Percentiles rank a stretch among this genome's conserved stretches.
Conservation (phyloP, 1,284 basidiomycete genomes). For the Tilletia indica region DNA sequence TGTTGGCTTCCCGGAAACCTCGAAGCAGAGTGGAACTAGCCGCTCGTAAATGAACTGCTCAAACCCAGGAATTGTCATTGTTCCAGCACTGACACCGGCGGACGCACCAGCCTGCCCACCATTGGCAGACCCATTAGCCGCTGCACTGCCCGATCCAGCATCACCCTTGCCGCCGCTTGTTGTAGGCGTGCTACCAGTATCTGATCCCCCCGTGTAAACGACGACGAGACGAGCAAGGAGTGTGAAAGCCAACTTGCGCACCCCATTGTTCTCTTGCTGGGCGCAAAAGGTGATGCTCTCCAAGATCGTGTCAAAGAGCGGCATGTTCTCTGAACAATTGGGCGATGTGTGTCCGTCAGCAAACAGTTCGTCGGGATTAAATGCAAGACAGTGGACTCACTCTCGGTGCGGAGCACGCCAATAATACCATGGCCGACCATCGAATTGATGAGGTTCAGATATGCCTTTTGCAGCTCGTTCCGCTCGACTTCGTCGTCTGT, state of each 20-base stretch:
- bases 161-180: conserved; percentile 64
- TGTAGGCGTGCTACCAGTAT: conserved; percentile 77
- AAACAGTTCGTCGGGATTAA: too few species aligned
- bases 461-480: conserved; percentile 83
- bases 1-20: conserved; percentile 72
- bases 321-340: conserved; percentile 65
- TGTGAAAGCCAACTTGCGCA: conserved; percentile 1
- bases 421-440: conserved; percentile 75
- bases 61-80: conserved; percentile 72
- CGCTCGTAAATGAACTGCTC: conserved; percentile 89
- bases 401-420: conserved; percentile 78
- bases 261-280: conserved; percentile 19
- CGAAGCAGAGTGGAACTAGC: conserved; percentile 78
- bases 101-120: conserved; percentile 34
- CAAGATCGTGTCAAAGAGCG: conserved; percentile 75
- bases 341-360: neutral
- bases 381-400: conserved; percentile 61
- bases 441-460: conserved; percentile 78
- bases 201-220: conserved; percentile 44
- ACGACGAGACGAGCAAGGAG: conserved; percentile 21
- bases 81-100: neutral
- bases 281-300: conserved; percentile 63
- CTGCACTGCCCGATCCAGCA: conserved; percentile 56
- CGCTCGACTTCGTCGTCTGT: conserved; percentile 86
- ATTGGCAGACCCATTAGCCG: conserved; percentile 43